These are phyloP conservation scores for Daldinia sp. DNA, from an alignment of 2,329 filamentous ascomycete genomes.

Conservation along the genomic window DNA sequence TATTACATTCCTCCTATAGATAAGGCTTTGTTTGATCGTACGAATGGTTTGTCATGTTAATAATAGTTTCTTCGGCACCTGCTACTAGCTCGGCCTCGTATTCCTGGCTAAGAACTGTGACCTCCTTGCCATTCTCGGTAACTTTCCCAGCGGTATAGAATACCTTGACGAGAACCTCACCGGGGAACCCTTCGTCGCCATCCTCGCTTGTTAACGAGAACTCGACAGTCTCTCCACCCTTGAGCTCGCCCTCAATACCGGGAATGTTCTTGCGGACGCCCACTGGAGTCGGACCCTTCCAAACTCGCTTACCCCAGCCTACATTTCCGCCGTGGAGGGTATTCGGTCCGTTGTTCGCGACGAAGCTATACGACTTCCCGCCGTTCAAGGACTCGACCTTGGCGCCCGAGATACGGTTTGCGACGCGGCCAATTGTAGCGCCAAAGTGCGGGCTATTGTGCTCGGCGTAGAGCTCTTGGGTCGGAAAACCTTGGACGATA, in stretches of 20 bases:
- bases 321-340: slow-evolving; percentile 74
- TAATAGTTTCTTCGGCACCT: slow-evolving; percentile 84
- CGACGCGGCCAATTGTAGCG: slow-evolving; percentile 86
- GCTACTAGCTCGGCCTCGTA: slow-evolving; percentile 86
- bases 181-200: slow-evolving; percentile 90
- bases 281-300: slow-evolving; percentile 73
- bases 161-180: slow-evolving; percentile 78
- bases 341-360: slow-evolving; percentile 80
- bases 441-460: slow-evolving; percentile 86
- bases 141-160: slow-evolving; percentile 81
- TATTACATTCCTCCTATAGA: background rate
- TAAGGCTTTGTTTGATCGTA: slow-evolving; percentile 50
- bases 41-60: slow-evolving; percentile 98
- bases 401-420: slow-evolving; percentile 81
- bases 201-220: slow-evolving; percentile 76
- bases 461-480: slow-evolving; percentile 75
- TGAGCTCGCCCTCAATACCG: slow-evolving; percentile 56
- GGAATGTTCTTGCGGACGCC: slow-evolving; percentile 57
- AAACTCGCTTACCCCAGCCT: slow-evolving; percentile 85
- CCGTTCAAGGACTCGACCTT: slow-evolving; percentile 76
- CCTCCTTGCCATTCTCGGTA: slow-evolving; percentile 66
- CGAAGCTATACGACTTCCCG: slow-evolving; percentile 71
- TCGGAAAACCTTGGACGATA: slow-evolving; percentile 88
- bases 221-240: slow-evolving; percentile 71
- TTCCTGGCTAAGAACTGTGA: slow-evolving; percentile 81